Base-by-base conservation (phyloP, 2,329 filamentous ascomycete genomes). In the Alternaria brassicicola region DNA sequence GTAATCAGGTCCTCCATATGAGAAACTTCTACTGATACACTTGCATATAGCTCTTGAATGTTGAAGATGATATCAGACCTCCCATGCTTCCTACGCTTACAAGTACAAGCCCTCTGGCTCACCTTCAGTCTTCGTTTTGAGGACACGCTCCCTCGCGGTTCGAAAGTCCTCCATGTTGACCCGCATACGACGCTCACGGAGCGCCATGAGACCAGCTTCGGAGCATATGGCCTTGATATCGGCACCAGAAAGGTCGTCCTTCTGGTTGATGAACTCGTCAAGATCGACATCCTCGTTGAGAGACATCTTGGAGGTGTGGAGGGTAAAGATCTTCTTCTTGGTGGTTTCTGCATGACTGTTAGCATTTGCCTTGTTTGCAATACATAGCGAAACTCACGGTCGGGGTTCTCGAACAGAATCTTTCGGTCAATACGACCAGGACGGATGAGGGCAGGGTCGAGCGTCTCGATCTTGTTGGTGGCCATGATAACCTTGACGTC, bases 401-500 rank as follows among this genome's bases (percentile, higher is more conserved):
- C 88, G 23, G 88, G 88, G 71, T 88, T 89, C 79, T 90, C 88
- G 64, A 90, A 90, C 64, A 90, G 81, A 76, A 99, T 99, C 86
- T 99, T 99, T 71, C 95, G 89, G 79, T 99, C 95, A 78, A 99
- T 99, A 85, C 95, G 93, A 64, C 95, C 95, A 42, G 95, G 95
- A 67, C 95, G 90, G 75, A 99, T 99, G 68, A 99, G 84, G 17
- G 95, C 95, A 54, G 95, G 95, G 75, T 99, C 96, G 26, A 99
- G 85, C 4, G 92, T 96, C 69, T 99, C 96, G 68, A 99, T 99
- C 87, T 99, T 99, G 88, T 99, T 99, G 67, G 95, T 99, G 12
- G 95, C 96, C 93, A 99, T 98, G 78, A 99, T 94, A 62, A 99
- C 95, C 84, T 99, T 99, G 80, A 99, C 94, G 76, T 99, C 95